These are phyloP conservation scores for Candida coquimbonensis DNA, from an alignment of 805 yeast genomes.

Conservation along the genomic window DNA sequence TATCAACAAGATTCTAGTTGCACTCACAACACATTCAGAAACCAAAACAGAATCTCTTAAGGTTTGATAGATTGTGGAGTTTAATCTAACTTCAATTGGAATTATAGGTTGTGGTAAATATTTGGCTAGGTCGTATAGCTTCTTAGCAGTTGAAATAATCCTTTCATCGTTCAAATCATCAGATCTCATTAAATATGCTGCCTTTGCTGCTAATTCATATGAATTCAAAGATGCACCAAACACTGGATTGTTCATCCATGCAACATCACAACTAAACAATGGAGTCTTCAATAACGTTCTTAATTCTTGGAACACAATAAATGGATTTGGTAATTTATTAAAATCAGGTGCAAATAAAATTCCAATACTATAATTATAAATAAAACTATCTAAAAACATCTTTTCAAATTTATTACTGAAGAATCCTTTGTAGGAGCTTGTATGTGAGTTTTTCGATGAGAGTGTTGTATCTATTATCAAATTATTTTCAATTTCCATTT, in stretches of 20 bases:
- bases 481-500: constrained; percentile 17
- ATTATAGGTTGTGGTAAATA: constrained; percentile 15
- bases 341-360: constrained; percentile 29
- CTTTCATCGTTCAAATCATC: constrained; percentile 6
- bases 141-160: constrained; percentile 7
- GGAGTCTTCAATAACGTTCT: constrained; percentile 28
- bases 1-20: constrained; percentile 13
- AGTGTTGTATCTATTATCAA: not conserved
- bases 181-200: constrained; percentile 23
- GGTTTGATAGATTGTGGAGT: constrained; percentile 6
- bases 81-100: constrained; percentile 12
- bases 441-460: not conserved
- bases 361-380: constrained; percentile 34
- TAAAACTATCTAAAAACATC: constrained; percentile 37
- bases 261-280: constrained; percentile 29
- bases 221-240: constrained; percentile 31
- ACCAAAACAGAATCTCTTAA: constrained; percentile 15
- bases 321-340: constrained; percentile 36
- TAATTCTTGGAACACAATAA: constrained; percentile 28
- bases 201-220: constrained; percentile 30
- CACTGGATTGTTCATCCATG: constrained; percentile 39
- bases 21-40: constrained; percentile 15
- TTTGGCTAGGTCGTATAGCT: constrained; percentile 13
- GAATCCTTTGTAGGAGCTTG: not conserved
- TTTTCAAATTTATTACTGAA: constrained; percentile 15